phyloP scores from a whole-genome alignment of 2,329 filamentous ascomycete species.

The Corinectria fuckeliana region DNA sequence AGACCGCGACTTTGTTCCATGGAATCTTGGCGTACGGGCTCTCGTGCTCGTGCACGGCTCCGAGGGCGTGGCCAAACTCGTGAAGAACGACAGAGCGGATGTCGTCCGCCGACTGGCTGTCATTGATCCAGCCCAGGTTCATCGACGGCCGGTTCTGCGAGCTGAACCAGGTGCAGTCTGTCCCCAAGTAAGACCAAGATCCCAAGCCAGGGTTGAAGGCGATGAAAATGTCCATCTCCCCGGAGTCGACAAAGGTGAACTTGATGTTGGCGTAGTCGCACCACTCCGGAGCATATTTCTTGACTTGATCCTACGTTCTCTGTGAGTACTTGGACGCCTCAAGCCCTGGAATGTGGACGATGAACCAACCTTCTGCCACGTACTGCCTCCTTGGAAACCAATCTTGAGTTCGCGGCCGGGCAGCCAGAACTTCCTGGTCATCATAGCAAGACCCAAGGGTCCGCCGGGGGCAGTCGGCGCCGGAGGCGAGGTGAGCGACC shows the following conservation, averaged over 20 bases:
- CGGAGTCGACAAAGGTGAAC: constrained; percentile 11
- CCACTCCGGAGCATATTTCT: constrained; percentile 1
- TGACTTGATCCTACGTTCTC: background rate
- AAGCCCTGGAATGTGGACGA: too few relatives aligned
- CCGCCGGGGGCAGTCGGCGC: background rate
- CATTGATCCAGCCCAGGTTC: constrained; percentile 6
- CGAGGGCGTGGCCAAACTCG: constrained; percentile 21
- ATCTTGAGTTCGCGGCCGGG: background rate
- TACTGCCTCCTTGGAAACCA: background rate
- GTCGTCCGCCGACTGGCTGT: background rate
- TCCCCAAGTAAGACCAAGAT: constrained; percentile 8
- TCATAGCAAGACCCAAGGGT: background rate
- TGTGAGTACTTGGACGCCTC: too few relatives aligned
- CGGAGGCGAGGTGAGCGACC: background rate
- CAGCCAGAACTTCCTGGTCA: background rate
- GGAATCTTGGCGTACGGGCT: constrained; percentile 4
- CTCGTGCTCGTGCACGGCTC: constrained; percentile 14
- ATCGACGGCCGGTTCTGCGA: constrained; percentile 8
- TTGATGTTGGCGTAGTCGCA: constrained; percentile 12
- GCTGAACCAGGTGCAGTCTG: background rate
- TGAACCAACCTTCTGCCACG: background rate
- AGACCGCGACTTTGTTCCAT: constrained; percentile 18
- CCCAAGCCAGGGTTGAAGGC: background rate
- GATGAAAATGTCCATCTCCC: constrained; percentile 6
- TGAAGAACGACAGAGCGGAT: constrained; percentile 3